These are phyloP conservation scores for Dicorynia guianensis DNA, from an alignment of 306 rosid genomes.

Conservation along the genomic window DNA sequence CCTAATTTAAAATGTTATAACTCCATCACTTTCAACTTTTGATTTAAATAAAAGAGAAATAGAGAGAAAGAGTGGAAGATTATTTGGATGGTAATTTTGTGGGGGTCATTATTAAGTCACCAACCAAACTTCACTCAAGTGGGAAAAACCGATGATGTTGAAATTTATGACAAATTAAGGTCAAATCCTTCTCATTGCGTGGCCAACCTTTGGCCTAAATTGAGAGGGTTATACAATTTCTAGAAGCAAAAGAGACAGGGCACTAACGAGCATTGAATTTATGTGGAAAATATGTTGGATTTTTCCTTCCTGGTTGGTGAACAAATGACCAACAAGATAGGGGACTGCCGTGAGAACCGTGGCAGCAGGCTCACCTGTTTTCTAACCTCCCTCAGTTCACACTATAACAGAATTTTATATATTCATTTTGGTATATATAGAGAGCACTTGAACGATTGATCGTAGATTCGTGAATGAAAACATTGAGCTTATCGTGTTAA, in stretches of 20 bases:
- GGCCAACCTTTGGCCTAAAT: slow-evolving; percentile 21
- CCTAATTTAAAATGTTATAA: too few species aligned
- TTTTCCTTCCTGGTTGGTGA: slow-evolving; percentile 65
- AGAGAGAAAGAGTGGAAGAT: not conserved
- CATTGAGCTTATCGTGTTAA: too few species aligned
- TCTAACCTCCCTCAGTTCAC: not conserved
- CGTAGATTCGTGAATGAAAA: too few species aligned
- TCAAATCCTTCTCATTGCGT: slow-evolving; percentile 39
- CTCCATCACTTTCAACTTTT: too few species aligned
- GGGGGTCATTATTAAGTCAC: slow-evolving; percentile 34
- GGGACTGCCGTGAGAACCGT: slow-evolving; percentile 10
- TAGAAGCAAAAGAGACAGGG: slow-evolving; percentile 49
- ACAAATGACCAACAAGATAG: slow-evolving; percentile 60
- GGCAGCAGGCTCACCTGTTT: not conserved
- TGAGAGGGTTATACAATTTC: slow-evolving; percentile 25
- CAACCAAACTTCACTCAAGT: slow-evolving; percentile 44
- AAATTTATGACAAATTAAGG: slow-evolving; percentile 26
- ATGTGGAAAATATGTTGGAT: slow-evolving; percentile 36
- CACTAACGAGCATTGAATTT: slow-evolving; percentile 36
- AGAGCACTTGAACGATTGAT: not conserved
- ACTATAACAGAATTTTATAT: not conserved
- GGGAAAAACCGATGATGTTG: slow-evolving; percentile 34
- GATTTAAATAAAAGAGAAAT: too few species aligned
- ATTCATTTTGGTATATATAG: not conserved
- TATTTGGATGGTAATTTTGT: slow-evolving; percentile 9